Conservation (phyloP, 2,329 filamentous ascomycete species). For the Aspergillus eucalypticola region DNA sequence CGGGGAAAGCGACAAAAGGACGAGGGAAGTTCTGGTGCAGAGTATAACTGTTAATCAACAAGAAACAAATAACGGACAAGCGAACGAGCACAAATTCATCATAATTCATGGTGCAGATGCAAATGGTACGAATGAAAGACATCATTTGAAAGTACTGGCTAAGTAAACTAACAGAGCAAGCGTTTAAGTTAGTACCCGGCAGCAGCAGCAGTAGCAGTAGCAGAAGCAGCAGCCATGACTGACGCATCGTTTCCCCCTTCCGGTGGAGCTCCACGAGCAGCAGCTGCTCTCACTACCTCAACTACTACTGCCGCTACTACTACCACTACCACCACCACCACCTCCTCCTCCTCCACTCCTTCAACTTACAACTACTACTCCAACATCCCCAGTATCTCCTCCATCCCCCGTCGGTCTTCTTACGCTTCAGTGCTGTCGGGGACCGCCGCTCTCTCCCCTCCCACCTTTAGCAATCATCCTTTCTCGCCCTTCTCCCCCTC, state of each 20-base stretch:
- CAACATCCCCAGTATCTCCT: slow-evolving; percentile 36
- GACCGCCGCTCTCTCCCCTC: slow-evolving; percentile 43
- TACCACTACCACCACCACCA: slow-evolving; percentile 17
- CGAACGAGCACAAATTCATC: no score
- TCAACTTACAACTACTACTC: slow-evolving; percentile 36
- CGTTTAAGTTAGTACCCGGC: no score
- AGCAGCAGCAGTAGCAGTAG: slow-evolving; percentile 17
- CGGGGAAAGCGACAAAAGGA: no score
- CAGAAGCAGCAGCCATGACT: slow-evolving; percentile 36
- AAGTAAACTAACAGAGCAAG: no score
- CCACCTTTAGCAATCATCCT: slow-evolving; percentile 41
- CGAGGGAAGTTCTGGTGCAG: no score
- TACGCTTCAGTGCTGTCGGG: slow-evolving; percentile 64
- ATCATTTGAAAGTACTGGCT: no score
- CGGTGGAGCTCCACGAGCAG: slow-evolving; percentile 41
- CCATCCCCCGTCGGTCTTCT: slow-evolving; percentile 56
- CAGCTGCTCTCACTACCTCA: slow-evolving; percentile 8
- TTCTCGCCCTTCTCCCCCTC: slow-evolving; percentile 57
- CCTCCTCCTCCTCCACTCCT: slow-evolving; percentile 28
- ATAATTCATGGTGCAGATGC: no score
- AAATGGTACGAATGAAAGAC: no score
- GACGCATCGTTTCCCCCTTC: slow-evolving; percentile 46
- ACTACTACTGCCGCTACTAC: not conserved
- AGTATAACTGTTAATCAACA: no score
- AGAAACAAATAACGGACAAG: no score